phyloP scores from a whole-genome alignment of 768 basidiomycete genomes.

The Sarcodon aspratus region DNA sequence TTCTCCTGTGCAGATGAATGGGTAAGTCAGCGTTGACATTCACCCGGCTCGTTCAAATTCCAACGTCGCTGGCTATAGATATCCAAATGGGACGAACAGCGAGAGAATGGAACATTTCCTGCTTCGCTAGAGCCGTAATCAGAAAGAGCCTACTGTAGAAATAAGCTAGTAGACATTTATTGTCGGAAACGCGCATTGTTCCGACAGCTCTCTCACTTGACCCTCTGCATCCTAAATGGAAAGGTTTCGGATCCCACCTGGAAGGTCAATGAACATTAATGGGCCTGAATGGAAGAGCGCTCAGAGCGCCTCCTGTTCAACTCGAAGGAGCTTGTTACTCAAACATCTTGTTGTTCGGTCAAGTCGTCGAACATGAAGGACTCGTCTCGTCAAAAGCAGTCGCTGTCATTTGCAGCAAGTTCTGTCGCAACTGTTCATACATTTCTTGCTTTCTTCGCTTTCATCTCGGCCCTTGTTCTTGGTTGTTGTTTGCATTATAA shows the following conservation, averaged over 20 bases:
- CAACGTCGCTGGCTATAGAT: conserved; percentile 36
- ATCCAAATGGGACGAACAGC: conserved; percentile 87
- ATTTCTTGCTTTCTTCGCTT: conserved; percentile 51
- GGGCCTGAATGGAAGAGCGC: no score
- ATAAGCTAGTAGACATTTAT: no score
- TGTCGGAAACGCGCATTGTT: no score
- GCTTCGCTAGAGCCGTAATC: conserved; percentile 72
- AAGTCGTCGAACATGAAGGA: conserved; percentile 40
- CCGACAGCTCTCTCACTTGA: no score
- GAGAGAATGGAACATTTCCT: conserved; percentile 88
- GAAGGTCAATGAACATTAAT: no score
- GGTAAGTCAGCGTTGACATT: conserved; percentile 33
- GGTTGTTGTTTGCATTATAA: conserved; percentile 67
- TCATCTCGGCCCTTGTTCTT: conserved; percentile 48
- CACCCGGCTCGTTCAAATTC: neutral
- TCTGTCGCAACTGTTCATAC: conserved; percentile 53
- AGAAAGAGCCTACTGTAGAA: neutral
- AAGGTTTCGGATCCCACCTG: no score
- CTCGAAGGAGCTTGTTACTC: no score
- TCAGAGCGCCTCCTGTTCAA: no score
- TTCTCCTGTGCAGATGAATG: conserved; percentile 63
- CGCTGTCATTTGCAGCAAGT: neutral
- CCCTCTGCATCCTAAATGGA: no score
- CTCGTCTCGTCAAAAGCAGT: neutral
- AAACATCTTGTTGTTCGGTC: conserved; percentile 81